phyloP scores from a whole-genome alignment of 2,329 filamentous ascomycete species.

The Colletotrichum trifolii region DNA sequence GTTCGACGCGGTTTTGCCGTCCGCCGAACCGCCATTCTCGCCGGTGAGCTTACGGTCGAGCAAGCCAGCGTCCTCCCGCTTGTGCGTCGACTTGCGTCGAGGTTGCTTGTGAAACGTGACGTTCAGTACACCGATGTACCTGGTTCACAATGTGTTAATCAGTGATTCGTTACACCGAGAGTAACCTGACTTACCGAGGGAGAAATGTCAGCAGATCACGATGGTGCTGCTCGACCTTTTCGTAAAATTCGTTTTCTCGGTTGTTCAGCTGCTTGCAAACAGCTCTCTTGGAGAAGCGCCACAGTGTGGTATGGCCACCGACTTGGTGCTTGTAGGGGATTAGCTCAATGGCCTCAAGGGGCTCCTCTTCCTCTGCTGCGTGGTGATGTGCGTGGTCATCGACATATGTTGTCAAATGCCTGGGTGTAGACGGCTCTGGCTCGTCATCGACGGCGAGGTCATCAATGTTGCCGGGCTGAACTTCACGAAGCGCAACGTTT shows the following conservation, averaged over 20 bases:
- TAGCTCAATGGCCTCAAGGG: conserved; percentile 90
- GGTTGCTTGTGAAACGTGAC: conserved; percentile 91
- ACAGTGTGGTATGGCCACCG: conserved; percentile 94
- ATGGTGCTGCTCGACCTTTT: conserved; percentile 91
- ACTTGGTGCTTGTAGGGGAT: conserved; percentile 98
- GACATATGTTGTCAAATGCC: conserved; percentile 49
- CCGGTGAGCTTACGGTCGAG: conserved; percentile 38
- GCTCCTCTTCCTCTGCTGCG: conserved; percentile 63
- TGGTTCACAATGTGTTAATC: conserved; percentile 49
- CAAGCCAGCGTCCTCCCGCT: conserved; percentile 57
- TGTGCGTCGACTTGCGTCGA: conserved; percentile 70
- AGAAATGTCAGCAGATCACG: conserved; percentile 90
- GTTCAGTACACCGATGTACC: conserved; percentile 96
- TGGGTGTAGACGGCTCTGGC: conserved; percentile 50
- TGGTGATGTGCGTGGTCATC: conserved; percentile 64
- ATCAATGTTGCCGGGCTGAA: conserved; percentile 48
- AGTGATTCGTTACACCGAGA: neutral
- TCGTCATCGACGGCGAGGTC: conserved; percentile 57
- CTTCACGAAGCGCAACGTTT: conserved; percentile 42
- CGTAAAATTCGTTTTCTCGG: conserved; percentile 98
- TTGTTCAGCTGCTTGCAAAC: conserved; percentile 99
- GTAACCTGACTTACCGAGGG: conserved; percentile 73
- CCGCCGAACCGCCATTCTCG: conserved; percentile 14
- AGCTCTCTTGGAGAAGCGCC: conserved; percentile 92
- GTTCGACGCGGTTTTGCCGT: conserved; percentile 2